Evolutionary conservation across 805 yeast species (phyloP).

Genomic region (Wickerhamomyces sydowiorum): DNA sequence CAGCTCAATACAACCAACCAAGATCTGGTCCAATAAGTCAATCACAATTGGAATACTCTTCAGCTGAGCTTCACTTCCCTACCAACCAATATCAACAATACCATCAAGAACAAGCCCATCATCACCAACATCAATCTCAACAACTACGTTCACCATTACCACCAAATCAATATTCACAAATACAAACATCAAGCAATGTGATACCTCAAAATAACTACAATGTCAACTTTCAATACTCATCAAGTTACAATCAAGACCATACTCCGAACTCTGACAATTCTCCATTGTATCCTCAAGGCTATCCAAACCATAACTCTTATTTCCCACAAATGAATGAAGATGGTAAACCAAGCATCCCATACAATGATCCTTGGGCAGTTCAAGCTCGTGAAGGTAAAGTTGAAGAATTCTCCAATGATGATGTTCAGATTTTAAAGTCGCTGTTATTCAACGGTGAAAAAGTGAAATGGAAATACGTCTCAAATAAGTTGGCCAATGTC

Average conservation of each 20-base stretch:
- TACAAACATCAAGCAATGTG: neutral
- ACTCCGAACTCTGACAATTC: neutral
- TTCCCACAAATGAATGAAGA: neutral
- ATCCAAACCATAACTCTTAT: neutral
- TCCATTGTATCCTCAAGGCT: neutral
- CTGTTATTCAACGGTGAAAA: constrained; percentile 47
- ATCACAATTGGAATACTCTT: neutral
- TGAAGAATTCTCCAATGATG: constrained; percentile 30
- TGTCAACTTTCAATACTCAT: neutral
- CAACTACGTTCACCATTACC: neutral
- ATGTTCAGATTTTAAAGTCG: constrained; percentile 39
- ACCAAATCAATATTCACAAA: neutral
- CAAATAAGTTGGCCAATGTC: constrained; percentile 33
- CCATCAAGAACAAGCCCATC: neutral
- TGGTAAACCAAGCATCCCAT: neutral
- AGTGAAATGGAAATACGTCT: constrained; percentile 55
- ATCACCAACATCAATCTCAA: neutral
- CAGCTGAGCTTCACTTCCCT: neutral
- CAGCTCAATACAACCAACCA: neutral
- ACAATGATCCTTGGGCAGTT: neutral
- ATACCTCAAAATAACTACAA: neutral
- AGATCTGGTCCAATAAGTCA: neutral
- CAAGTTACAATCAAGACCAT: neutral
- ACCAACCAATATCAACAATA: neutral
- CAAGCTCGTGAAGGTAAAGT: neutral